Evolutionary conservation across 257 asterid species (phyloP), one percentile per base, ranked within the genome.

Genomic region (Nicotiana benthamiana): DNA sequence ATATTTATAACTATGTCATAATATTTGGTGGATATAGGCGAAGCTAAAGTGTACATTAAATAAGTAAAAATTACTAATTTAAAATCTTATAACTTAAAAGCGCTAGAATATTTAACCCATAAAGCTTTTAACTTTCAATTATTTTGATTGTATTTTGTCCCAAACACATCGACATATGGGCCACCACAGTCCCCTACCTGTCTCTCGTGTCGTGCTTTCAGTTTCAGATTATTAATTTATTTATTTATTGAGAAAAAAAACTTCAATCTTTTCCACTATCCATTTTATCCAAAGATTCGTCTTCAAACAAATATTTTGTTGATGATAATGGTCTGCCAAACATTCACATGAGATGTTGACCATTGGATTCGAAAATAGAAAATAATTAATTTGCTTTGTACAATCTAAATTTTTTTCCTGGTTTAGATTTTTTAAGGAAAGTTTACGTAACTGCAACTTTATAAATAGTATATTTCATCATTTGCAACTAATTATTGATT

Each of bases 181-280:
- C 76, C 74, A 20, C 27, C 61, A 43, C 22, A 20, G 70, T 59
- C 61, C 3, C 65, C 82, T 64, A 18, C 48, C 63, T 63, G 75
- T 40, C 76, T 46, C 75, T 79, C 82, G 9, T 79, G 76, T 79
- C 82, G 9, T 79, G 76, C 75, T 34, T 79, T 36, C 75, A 36
- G 17, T 67, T 67, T 67, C 18, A 67, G 17, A 36, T 26, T 36
- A 67, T 36, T 59, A 57, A n/a, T 68, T 6, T 5, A 36, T 17
- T 34, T 0, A 68, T 1, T 68, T n/a, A n/a, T 8, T 51, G 40
- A 11, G 9, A 9, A 9, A 59, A 6, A 20, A 59, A 1, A 2
- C 12, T 59, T 16, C 15, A 5, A 57, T 20, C 6, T 20, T 60
- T 12, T 3, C 16, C 7, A 13, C 30, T 60, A 22, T 60, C 28